Percentiles rank a stretch among this genome's conserved stretches.
Conservation (phyloP, 1,284 basidiomycete species). For the Fomitopsis betulina region DNA sequence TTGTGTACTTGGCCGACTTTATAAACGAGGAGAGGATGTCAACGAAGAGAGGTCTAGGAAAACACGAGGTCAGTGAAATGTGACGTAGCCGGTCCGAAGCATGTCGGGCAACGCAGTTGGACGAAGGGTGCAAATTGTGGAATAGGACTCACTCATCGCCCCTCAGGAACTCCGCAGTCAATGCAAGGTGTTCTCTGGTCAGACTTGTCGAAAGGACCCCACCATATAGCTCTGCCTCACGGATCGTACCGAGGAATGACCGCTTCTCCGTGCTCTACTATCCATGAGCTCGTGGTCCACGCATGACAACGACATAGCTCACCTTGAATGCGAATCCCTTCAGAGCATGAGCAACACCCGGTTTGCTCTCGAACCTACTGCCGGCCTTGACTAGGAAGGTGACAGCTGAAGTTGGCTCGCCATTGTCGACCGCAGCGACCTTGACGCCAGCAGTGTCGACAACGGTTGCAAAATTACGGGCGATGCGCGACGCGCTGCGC, state of each 20-base stretch:
- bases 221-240: constrained; percentile 93
- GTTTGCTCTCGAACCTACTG: constrained; percentile 78
- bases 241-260: constrained; percentile 87
- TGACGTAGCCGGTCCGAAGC: background rate
- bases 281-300: background rate
- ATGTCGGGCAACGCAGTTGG: background rate
- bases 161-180: constrained; percentile 90
- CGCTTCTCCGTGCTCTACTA: constrained; percentile 75
- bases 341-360: constrained; percentile 86
- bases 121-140: background rate
- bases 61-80: background rate
- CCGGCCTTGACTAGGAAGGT: constrained; percentile 92
- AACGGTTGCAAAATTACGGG: constrained; percentile 75
- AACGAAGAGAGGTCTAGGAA: constrained; percentile 75
- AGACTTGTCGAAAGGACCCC: constrained; percentile 87
- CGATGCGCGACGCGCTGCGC: constrained; percentile 50
- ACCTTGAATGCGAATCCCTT: constrained; percentile 99
- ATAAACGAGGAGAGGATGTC: constrained; percentile 82
- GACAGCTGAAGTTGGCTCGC: constrained; percentile 78
- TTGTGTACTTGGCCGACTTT: constrained; percentile 78
- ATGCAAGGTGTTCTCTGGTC: constrained; percentile 84
- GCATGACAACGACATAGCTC: background rate
- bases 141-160: constrained; percentile 88
- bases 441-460: constrained; percentile 78
- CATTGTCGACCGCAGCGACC: constrained; percentile 79